phyloP scores from a whole-genome alignment of 176 grass and related monocot species.

The Ensete glaucum region DNA sequence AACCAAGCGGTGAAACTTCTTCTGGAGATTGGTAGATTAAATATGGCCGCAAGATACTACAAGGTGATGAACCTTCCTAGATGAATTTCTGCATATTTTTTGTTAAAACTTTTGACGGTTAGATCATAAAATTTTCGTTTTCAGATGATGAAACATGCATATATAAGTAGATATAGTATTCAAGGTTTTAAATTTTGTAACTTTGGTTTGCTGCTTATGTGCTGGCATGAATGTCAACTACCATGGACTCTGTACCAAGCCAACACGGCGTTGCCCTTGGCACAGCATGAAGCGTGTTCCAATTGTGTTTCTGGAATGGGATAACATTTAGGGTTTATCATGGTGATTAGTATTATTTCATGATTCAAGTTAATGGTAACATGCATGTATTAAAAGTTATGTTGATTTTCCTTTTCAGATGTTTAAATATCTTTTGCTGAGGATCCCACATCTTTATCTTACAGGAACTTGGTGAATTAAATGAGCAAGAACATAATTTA shows the following conservation, averaged over 20 bases:
- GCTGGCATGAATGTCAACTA: too few species aligned
- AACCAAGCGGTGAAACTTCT: conserved; percentile 82
- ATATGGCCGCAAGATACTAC: conserved; percentile 97
- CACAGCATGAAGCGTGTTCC: too few species aligned
- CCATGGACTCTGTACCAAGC: too few species aligned
- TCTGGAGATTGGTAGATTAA: conserved; percentile 93
- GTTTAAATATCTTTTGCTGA: background rate
- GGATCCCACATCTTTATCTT: conserved; percentile 9
- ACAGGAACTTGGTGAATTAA: conserved; percentile 93
- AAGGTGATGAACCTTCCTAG: conserved; percentile 37
- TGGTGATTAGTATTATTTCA: too few species aligned
- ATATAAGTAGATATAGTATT: too few species aligned
- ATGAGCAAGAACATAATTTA: conserved; percentile 89
- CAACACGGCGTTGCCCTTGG: too few species aligned
- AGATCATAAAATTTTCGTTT: background rate
- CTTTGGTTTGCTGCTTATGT: too few species aligned
- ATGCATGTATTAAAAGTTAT: background rate
- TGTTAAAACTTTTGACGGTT: background rate
- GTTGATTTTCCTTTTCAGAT: background rate
- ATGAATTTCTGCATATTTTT: conserved; percentile 7
- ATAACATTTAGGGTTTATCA: too few species aligned
- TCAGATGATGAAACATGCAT: too few species aligned
- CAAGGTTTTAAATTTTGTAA: too few species aligned
- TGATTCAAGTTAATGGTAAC: background rate
- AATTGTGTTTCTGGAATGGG: too few species aligned